Conservation (phyloP, 2,329 filamentous ascomycete species). For the Eurotiales sp. region DNA sequence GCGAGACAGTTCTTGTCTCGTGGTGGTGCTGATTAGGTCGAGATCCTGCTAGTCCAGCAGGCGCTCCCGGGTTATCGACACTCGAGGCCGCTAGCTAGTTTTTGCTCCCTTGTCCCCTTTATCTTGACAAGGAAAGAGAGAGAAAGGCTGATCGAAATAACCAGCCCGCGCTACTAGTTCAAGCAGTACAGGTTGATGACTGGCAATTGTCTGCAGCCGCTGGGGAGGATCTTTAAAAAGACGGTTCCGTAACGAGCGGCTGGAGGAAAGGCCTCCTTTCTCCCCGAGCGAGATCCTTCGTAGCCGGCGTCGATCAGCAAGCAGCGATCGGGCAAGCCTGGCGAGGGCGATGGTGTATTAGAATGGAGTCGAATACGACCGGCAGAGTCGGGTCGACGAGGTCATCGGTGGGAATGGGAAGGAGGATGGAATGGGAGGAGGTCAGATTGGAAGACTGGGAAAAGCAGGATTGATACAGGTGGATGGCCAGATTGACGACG, state of each 20-base stretch:
- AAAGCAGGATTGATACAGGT: conserved; percentile 19
- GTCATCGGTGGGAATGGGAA: conserved; percentile 31
- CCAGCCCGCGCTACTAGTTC: neutral
- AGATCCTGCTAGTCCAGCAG: neutral
- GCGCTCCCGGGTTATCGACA: no score
- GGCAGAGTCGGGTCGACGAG: conserved; percentile 25
- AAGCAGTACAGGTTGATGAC: neutral
- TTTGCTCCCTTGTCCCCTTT: neutral
- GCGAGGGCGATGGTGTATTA: conserved; percentile 24
- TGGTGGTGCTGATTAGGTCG: neutral
- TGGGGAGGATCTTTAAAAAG: neutral
- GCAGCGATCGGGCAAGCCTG: conserved; percentile 28
- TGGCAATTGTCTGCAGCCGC: neutral
- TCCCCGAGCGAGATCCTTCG: conserved; percentile 29
- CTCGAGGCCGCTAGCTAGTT: neutral
- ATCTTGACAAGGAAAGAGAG: neutral
- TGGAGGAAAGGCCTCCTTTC: conserved; percentile 42
- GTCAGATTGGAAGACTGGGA: conserved; percentile 7
- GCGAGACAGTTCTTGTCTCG: conserved; percentile 14
- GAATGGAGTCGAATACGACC: conserved; percentile 21
- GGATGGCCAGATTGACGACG: conserved; percentile 10
- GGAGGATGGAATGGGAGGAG: no score
- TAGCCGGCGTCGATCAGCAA: conserved; percentile 24
- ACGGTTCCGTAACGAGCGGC: conserved; percentile 33
- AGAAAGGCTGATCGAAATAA: neutral